Base-by-base conservation (phyloP, 1,284 basidiomycete genomes). In the Ceratobasidium sp. region DNA sequence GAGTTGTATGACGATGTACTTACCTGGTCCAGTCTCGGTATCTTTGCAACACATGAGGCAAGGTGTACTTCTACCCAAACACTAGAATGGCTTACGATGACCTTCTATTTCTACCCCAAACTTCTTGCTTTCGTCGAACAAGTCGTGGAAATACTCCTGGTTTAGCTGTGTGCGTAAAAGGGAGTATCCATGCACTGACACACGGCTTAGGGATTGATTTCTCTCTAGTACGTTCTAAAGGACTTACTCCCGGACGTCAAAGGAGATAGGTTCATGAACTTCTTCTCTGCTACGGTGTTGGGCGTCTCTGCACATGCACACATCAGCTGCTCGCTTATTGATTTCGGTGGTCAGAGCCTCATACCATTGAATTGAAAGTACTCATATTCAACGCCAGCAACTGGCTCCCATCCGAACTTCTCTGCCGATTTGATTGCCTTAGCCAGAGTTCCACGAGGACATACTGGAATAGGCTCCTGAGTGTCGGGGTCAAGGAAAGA, bases 331-430 rank as follows among this genome's bases (percentile, higher is more conserved):
- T 4, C 66, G 45, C 17, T 65, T 31, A 53, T 27, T n/a, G 14
- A 24, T 41, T 45, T 60, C 9, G 24, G 65, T 27, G 27, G 71
- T 51, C 29, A 56, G n/a, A 44, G 41, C 69, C 11, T 67, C 73
- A 24, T 79, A 91, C 93, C 93, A 87, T 93, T 91, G 84, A 96
- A 98, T 84, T 98, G 96, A 83, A 97, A 98, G 84, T 97, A 98
- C 93, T 98, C 97, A 79, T 95, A 98, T 83, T 98, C 96, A 36
- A 94, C 90, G 1, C 95, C 96, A 11, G 93, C 90, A 80, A 91
- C 88, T 79, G 91, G 91, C 41, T 87, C 84, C 79, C 87, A 90
- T 5, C 89, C 91, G 50, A 83, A 79, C 57, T 80, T 81, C 73
- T 81, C 84, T 5, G 87, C 90, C 73, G 80, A 85, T 33, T 88